Conservation (phyloP, 352 stramenopile genomes). For the Pythium diclinum region DNA sequence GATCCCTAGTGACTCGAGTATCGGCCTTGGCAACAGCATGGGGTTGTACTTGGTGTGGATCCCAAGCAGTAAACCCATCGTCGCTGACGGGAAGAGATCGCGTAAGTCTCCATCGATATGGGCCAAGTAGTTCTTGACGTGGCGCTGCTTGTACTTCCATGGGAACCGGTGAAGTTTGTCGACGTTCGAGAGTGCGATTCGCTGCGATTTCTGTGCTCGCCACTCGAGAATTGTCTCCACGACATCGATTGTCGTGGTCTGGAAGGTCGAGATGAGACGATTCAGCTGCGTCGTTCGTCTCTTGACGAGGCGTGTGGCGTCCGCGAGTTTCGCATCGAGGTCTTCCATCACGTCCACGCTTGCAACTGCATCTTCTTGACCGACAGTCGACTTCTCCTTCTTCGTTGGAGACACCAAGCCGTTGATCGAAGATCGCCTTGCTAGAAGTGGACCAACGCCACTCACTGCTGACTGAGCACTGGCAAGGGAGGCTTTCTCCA, state of each 20-base stretch:
- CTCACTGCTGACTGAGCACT: background rate
- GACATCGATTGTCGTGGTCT: slow-evolving; percentile 33
- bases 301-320: slow-evolving; percentile 14
- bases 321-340: background rate
- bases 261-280: slow-evolving; percentile 29
- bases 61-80: slow-evolving; percentile 35
- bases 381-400: background rate
- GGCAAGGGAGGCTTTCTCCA: background rate
- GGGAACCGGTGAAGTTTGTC: slow-evolving; percentile 43
- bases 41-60: slow-evolving; percentile 38
- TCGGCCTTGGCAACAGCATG: slow-evolving; percentile 34
- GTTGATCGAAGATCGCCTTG: background rate
- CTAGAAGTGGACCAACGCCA: background rate
- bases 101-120: slow-evolving; percentile 43
- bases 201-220: slow-evolving; percentile 32
- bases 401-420: background rate
- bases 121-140: slow-evolving; percentile 44
- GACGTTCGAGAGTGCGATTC: slow-evolving; percentile 35
- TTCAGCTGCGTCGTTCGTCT: slow-evolving; percentile 34
- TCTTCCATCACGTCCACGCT: background rate
- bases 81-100: slow-evolving; percentile 37
- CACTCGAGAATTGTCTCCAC: slow-evolving; percentile 49
- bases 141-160: slow-evolving; percentile 32
- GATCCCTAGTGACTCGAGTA: slow-evolving; percentile 24
- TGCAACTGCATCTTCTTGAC: background rate